Conservation (phyloP, 2,329 filamentous ascomycete genomes). For the Bertia moriformis region DNA sequence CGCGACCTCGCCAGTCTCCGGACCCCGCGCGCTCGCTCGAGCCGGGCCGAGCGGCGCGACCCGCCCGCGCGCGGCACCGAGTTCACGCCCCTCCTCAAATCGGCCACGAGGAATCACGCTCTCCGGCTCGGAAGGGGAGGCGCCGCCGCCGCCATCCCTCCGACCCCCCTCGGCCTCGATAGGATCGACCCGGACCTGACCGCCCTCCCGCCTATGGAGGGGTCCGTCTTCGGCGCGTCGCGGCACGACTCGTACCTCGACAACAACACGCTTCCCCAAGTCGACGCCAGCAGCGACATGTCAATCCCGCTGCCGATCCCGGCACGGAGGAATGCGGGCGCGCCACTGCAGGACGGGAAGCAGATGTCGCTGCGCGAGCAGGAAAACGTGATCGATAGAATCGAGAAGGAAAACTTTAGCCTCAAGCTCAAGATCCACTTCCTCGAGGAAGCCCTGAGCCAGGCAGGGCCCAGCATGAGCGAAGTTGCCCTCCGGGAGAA, state of each 20-base stretch:
- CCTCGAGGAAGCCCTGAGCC: slow-evolving; percentile 76
- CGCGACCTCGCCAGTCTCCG: slow-evolving; percentile 41
- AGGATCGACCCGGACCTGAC: slow-evolving; percentile 60
- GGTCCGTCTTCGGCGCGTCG: slow-evolving; percentile 54
- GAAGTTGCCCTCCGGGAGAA: slow-evolving; percentile 85
- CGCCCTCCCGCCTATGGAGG: slow-evolving; percentile 58
- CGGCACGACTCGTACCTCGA: slow-evolving; percentile 48
- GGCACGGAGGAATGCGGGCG: slow-evolving; percentile 45
- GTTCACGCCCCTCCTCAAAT: slow-evolving; percentile 89
- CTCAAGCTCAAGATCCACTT: slow-evolving; percentile 96
- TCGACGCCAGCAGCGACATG: slow-evolving; percentile 63
- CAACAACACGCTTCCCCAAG: slow-evolving; percentile 62
- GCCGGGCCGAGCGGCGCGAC: slow-evolving; percentile 55
- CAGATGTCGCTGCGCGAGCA: slow-evolving; percentile 85
- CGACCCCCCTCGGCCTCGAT: slow-evolving; percentile 56
- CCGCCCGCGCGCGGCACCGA: slow-evolving; percentile 61
- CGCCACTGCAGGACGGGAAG: slow-evolving; percentile 69
- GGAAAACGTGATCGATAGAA: slow-evolving; percentile 85
- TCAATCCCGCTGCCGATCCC: slow-evolving; percentile 70
- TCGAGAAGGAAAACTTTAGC: slow-evolving; percentile 97
- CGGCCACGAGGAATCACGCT: slow-evolving; percentile 56
- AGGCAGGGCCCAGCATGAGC: slow-evolving; percentile 78
- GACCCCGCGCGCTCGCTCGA: slow-evolving; percentile 59
- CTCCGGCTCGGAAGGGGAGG: slow-evolving; percentile 41
- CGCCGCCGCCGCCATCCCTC: slow-evolving; percentile 37